A percentile compares a stretch with the other conserved stretches of the same genome.
These are phyloP conservation scores for Venturia oleaginea DNA, from an alignment of 2,329 filamentous ascomycete genomes.

Conservation along the genomic window DNA sequence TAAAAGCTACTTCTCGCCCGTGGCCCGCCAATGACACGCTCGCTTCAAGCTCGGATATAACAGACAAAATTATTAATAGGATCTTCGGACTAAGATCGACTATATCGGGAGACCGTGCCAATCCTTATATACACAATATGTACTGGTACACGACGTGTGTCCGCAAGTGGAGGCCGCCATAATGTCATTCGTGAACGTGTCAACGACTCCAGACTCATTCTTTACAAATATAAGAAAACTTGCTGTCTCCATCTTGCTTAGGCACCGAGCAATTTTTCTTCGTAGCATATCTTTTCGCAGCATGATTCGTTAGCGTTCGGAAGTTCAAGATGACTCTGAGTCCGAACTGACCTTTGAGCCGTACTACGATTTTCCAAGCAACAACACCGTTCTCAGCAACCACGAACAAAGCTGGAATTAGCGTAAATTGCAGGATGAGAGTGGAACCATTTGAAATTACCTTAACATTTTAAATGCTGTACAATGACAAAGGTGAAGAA, in stretches of 20 bases:
- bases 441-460: neutral
- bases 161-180: neutral
- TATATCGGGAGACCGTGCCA: neutral
- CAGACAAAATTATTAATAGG: neutral
- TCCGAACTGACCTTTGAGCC: neutral
- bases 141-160: neutral
- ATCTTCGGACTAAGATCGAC: neutral
- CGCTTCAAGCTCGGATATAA: neutral
- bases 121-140: neutral
- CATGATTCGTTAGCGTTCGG: neutral
- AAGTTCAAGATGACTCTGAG: neutral
- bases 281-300: neutral
- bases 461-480: constrained; percentile 3
- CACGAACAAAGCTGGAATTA: too few relatives aligned
- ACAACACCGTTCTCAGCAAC: too few relatives aligned
- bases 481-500: constrained; percentile 2
- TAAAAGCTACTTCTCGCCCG: too few relatives aligned
- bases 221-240: too few relatives aligned
- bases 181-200: neutral
- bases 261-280: too few relatives aligned
- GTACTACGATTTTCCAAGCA: too few relatives aligned
- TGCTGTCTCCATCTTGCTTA: too few relatives aligned
- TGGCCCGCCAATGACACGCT: neutral
- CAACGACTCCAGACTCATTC: too few relatives aligned
- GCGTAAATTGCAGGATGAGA: neutral